Evolutionary conservation across 2,329 filamentous ascomycete genomes (phyloP).

Genomic region (Boeremia lycopersici): DNA sequence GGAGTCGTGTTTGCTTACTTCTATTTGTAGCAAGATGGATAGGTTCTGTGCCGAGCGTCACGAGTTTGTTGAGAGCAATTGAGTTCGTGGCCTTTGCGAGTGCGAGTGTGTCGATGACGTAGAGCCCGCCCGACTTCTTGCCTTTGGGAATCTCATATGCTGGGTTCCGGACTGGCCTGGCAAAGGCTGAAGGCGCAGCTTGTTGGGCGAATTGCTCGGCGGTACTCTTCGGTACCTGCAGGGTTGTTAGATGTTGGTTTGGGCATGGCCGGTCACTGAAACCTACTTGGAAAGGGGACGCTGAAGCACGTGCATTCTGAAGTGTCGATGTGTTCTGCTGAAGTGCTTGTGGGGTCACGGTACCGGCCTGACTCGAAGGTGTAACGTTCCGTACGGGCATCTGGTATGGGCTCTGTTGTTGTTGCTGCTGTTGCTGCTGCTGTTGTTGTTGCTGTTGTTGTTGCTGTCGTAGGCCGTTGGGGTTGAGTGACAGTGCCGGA

Average conservation of each 20-base stretch:
- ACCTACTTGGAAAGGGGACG: conserved; percentile 41
- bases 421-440: conserved; percentile 15
- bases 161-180: conserved; percentile 35
- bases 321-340: conserved; percentile 29
- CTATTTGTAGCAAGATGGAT: conserved; percentile 53
- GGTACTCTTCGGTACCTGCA: conserved; percentile 36
- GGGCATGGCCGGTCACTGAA: neutral
- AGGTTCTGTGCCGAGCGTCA: conserved; percentile 51
- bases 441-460: conserved; percentile 42
- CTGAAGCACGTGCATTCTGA: conserved; percentile 26
- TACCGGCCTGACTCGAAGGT: conserved; percentile 31
- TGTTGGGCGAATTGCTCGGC: conserved; percentile 36
- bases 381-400: conserved; percentile 31
- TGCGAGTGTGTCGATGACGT: conserved; percentile 49
- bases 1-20: conserved; percentile 42
- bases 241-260: conserved; percentile 18
- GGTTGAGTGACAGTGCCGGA: conserved; percentile 33
- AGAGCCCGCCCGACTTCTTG: conserved; percentile 48
- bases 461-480: conserved; percentile 34
- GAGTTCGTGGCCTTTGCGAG: conserved; percentile 54
- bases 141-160: conserved; percentile 44
- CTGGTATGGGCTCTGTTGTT: conserved; percentile 42
- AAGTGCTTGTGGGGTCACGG: conserved; percentile 40
- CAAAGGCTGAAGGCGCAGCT: conserved; percentile 17
- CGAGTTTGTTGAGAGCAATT: conserved; percentile 50